These are phyloP conservation scores for Chrysanthemum seticuspe DNA, from an alignment of 129 eudicot species.

Conservation along the genomic window DNA sequence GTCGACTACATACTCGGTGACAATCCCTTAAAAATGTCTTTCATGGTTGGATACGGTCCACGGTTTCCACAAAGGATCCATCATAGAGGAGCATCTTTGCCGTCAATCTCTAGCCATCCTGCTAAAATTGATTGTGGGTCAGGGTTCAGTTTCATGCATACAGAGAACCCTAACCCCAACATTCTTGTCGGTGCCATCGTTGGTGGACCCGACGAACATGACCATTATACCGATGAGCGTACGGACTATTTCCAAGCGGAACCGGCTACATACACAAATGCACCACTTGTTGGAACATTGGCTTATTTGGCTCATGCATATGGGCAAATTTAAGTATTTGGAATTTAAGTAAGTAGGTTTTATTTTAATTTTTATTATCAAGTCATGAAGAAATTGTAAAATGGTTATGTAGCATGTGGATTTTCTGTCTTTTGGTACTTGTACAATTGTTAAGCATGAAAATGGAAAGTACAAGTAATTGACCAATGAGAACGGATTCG, in stretches of 20 bases:
- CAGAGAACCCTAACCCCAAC: constrained; percentile 40
- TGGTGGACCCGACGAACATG: constrained; percentile 55
- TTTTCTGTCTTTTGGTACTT: constrained; percentile 7
- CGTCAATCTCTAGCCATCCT: constrained; percentile 29
- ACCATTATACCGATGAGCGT: constrained; percentile 36
- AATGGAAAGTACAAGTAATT: constrained; percentile 18
- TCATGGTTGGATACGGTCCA: constrained; percentile 64
- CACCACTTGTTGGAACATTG: constrained; percentile 54
- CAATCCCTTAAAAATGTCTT: constrained; percentile 51
- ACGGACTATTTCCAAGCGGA: constrained; percentile 41
- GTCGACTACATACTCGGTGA: constrained; percentile 51
- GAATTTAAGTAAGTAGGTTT: neutral
- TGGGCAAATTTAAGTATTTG: constrained; percentile 29
- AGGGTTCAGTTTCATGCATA: constrained; percentile 27
- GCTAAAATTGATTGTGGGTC: constrained; percentile 32
- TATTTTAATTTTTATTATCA: neutral
- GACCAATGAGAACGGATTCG: constrained; percentile 8
- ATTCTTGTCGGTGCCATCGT: constrained; percentile 55
- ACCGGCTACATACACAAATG: constrained; percentile 60
- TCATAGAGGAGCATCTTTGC: constrained; percentile 53
- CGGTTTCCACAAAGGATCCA: constrained; percentile 49
- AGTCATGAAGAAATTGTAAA: constrained; percentile 9
- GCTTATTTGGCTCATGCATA: constrained; percentile 46
- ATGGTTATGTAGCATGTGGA: constrained; percentile 7
- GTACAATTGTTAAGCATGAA: constrained; percentile 18